Evolutionary conservation across 2,329 filamentous ascomycete genomes (phyloP), one percentile per base, ranked within the genome.

Genomic region (Diaporthe caulivora): DNA sequence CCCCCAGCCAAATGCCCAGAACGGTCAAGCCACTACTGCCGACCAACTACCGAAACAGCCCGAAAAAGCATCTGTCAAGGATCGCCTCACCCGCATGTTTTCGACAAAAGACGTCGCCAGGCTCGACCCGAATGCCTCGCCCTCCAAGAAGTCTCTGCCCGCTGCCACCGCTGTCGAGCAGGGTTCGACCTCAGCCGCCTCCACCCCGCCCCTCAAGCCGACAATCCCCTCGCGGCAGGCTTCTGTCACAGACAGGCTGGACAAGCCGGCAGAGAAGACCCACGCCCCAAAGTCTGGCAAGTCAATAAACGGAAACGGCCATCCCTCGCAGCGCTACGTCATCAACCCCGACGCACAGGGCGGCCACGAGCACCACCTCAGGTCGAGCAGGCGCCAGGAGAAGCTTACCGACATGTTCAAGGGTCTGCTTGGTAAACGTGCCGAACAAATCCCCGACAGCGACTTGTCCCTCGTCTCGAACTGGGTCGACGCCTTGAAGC

Each of bases 401-500:
- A 98, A 98, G 84, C 87, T 99, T 72, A 93, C 94, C 26, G 95
- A 97, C 82, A 94, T 98, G 91, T 93, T 97, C 83, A 93, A 95
- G 78, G 92, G 93, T 77, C 90, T 98, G 78, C 89, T 98, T 70
- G 95, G 94, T 76, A 95, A 94, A 83, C 95, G 94, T 84, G 93
- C 94, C 80, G 94, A 95, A 76, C 88, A 90, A 21, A 85, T 86
- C 26, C 87, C 92, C 37, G 94, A 97, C 75, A 91, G 94, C 80
- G 95, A 97, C 77, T 86, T 98, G 58, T 98, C 96, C 10, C 89
- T 99, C 72, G 97, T 98, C 86, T 97, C 95, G 37, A 95, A 91
- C 78, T 98, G 96, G 96, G 95, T 98, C 72, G 96, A 98, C 82
- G 95, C 97, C 76, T 88, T 98, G 78, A 94, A 95, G 81, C 93